A percentile compares a stretch with the other conserved stretches of the same genome.
Evolutionary conservation across 371 early-diverging fungal species (phyloP).

Genomic region (Apophysomyces ossiformis): DNA sequence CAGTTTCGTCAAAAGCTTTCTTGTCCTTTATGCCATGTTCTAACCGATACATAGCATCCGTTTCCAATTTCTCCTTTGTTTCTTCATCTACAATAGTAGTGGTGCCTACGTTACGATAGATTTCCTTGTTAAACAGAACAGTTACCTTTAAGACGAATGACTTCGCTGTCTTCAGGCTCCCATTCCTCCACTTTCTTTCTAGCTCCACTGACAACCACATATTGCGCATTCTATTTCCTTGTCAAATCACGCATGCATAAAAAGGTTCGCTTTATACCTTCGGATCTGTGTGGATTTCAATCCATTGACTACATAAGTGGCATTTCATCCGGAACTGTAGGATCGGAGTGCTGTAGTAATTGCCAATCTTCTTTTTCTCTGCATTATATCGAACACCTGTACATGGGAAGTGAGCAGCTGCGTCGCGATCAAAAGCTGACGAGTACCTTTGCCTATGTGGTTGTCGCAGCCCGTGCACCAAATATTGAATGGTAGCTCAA

Average conservation of each 20-base stretch:
- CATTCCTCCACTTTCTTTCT: slow-evolving; percentile 77
- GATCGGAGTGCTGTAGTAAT: slow-evolving; percentile 88
- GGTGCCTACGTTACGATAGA: neutral
- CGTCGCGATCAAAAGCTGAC: neutral
- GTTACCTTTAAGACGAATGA: slow-evolving; percentile 58
- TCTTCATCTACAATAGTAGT: slow-evolving; percentile 50
- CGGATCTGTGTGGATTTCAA: slow-evolving; percentile 95
- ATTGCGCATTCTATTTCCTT: slow-evolving; percentile 69
- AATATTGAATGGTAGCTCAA: slow-evolving; percentile 91
- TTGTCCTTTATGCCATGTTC: slow-evolving; percentile 70
- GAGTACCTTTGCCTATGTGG: slow-evolving; percentile 82
- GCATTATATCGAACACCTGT: slow-evolving; percentile 92
- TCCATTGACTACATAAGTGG: slow-evolving; percentile 84
- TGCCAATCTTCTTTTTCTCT: slow-evolving; percentile 91
- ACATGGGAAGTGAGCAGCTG: neutral
- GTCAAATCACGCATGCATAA: neutral
- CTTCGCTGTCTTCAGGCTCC: slow-evolving; percentile 74
- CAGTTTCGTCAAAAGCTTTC: slow-evolving; percentile 51
- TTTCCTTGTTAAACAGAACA: neutral
- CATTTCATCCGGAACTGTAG: slow-evolving; percentile 93
- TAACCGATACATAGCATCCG: slow-evolving; percentile 72
- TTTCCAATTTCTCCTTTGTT: slow-evolving; percentile 56
- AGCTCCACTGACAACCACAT: slow-evolving; percentile 81
- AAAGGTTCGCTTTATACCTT: slow-evolving; percentile 60
- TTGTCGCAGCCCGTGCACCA: slow-evolving; percentile 90